These are phyloP conservation scores for Capsicum chinense DNA, from an alignment of 257 asterid genomes.

Conservation along the genomic window DNA sequence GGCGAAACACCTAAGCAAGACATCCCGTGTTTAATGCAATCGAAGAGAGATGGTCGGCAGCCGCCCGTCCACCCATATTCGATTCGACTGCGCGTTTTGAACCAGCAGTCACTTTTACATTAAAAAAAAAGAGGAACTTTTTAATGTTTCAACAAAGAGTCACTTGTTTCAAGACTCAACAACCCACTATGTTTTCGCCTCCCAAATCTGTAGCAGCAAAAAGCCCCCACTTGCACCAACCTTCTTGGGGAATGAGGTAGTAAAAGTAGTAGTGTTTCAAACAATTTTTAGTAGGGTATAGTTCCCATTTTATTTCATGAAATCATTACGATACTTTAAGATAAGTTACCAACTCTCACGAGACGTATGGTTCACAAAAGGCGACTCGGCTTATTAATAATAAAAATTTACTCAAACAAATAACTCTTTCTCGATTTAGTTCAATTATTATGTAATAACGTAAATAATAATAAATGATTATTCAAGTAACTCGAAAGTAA, in stretches of 20 bases:
- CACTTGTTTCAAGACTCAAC: conserved; percentile 21
- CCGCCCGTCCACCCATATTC: background rate
- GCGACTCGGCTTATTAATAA: no score
- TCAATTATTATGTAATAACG: no score
- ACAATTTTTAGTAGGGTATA: no score
- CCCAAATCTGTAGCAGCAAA: background rate
- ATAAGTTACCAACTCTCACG: no score
- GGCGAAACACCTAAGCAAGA: background rate
- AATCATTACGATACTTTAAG: no score
- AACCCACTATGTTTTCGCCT: conserved; percentile 20
- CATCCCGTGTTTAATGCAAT: background rate
- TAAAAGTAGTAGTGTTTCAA: background rate
- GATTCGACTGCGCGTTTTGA: background rate
- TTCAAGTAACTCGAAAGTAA: no score
- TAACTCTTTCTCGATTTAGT: no score
- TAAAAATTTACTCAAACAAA: no score
- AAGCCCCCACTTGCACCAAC: background rate
- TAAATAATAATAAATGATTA: no score
- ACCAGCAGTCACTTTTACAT: background rate
- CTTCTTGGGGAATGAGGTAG: background rate
- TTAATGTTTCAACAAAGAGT: background rate
- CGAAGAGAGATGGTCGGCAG: background rate
- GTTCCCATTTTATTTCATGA: no score
- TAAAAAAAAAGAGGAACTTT: no score
- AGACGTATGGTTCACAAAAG: no score